Conservation (phyloP, 2,329 filamentous ascomycete species). For the Daldinia sp. region DNA sequence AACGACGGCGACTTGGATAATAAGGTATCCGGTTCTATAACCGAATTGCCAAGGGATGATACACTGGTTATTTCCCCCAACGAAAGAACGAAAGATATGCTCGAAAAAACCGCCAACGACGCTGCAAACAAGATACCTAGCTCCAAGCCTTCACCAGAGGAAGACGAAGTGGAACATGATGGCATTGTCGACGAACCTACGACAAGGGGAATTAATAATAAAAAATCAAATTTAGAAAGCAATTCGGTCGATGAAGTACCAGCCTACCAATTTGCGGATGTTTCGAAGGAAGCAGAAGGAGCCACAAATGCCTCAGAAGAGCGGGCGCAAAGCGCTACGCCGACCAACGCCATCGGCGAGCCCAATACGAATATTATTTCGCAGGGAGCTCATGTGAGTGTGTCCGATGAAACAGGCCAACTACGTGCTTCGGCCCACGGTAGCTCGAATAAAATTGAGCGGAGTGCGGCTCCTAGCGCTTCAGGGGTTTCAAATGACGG, state of each 20-base stretch:
- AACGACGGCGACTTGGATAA: neutral
- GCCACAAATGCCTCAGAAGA: constrained; percentile 11
- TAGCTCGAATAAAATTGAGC: neutral
- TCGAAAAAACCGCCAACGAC: neutral
- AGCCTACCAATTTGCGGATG: constrained; percentile 20
- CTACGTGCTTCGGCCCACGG: neutral
- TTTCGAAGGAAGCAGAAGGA: constrained; percentile 39
- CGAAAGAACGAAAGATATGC: constrained; percentile 22
- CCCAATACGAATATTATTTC: constrained; percentile 37
- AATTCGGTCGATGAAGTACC: neutral
- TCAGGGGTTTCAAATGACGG: constrained; percentile 3
- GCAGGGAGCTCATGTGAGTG: constrained; percentile 26
- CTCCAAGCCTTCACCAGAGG: neutral
- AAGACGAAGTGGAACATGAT: neutral
- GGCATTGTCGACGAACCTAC: neutral
- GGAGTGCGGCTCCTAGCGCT: neutral
- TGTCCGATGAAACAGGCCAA: constrained; percentile 6
- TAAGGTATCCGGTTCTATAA: constrained; percentile 1
- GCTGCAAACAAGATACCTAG: neutral
- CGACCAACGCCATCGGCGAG: constrained; percentile 33
- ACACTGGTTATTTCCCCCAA: constrained; percentile 29
- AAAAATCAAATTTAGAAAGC: neutral
- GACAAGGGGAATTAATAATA: neutral
- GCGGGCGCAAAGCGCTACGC: neutral
- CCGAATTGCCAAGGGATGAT: constrained; percentile 37